These are phyloP conservation scores for Chrysosporium keratinophilum DNA, from an alignment of 2,329 filamentous ascomycete species.

Conservation along the genomic window DNA sequence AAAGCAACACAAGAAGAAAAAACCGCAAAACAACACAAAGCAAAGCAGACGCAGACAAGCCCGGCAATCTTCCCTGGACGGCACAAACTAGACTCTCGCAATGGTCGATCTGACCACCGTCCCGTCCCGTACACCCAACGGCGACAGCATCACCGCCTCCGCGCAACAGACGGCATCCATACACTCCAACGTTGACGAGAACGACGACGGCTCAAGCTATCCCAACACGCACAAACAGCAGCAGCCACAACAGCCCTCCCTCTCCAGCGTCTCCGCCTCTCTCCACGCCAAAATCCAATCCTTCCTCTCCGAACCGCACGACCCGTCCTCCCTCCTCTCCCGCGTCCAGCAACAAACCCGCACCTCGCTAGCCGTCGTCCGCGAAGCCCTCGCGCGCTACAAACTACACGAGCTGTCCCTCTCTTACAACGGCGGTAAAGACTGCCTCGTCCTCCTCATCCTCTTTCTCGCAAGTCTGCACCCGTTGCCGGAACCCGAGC, in stretches of 20 bases:
- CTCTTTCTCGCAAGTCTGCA: constrained; percentile 62
- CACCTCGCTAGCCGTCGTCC: constrained; percentile 61
- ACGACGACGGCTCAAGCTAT: background rate
- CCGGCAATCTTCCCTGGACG: background rate
- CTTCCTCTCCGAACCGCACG: constrained; percentile 54
- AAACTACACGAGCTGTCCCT: constrained; percentile 69
- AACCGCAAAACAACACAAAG: background rate
- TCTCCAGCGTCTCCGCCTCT: constrained; percentile 54
- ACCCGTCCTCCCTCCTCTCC: constrained; percentile 46
- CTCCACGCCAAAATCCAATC: constrained; percentile 50
- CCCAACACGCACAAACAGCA: background rate
- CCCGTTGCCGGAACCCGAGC: constrained; percentile 10
- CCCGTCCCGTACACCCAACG: background rate
- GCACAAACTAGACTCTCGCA: background rate
- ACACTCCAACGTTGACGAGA: background rate
- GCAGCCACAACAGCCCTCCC: constrained; percentile 14
- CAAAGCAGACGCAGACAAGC: background rate
- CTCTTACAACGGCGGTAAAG: constrained; percentile 96
- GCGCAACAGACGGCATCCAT: background rate
- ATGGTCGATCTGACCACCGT: background rate
- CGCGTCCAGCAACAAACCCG: constrained; percentile 65
- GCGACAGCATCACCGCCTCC: background rate
- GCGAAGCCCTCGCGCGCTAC: constrained; percentile 65
- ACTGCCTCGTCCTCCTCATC: constrained; percentile 85
- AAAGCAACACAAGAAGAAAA: background rate